Base-by-base conservation (phyloP, 441 rosid species). In the Arabidopsis lyrata region DNA sequence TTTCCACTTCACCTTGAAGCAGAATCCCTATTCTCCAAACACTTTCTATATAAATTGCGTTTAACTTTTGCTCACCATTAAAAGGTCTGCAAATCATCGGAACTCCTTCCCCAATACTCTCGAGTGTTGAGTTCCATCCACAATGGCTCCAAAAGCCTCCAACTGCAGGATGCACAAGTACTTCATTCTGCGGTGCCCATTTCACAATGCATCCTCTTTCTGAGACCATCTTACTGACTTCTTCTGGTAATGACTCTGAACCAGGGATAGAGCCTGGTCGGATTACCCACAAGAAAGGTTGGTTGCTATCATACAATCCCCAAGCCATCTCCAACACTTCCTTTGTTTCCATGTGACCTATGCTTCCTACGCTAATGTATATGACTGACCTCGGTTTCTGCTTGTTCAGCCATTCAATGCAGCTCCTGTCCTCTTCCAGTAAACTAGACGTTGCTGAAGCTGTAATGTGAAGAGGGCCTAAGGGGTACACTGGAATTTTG, bases 121-220 rank as follows among this genome's bases (percentile, higher is more conserved):
- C 86, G 0, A 72, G 65, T 0, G 73, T 70, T 24, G 59, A 70
- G 66, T 70, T 59, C 66, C 74, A 70, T 70, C 87, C 77, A 5
- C 87, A 75, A 5, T 82, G 86, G 59, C 71, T 82, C 83, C 75
- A 79, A 38, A 80, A 75, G 0, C 84, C 81, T 29, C 79, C 83
- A 15, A 80, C 81, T 1, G 79, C 71, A 1, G 18, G 22, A 59
- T 80, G 84, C 0, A 14, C 66, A 24, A 85, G 59, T 11, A 85
- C 81, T 32, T 81, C 58, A n/a, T 5, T 48, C 14, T 84, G 82
- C 0, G 82, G 85, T 35, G 82, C 83, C 82, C 85, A 82, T 63
- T 80, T 78, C 39, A 78, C 83, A 8, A 76, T 68, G 49, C 24
- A 68, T 8, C 84, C 88, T 66, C 57, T 72, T 32, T 62, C 76